A percentile compares a stretch with the other conserved stretches of the same genome.
Conservation (phyloP, 2,329 filamentous ascomycete genomes). For the Trichoderma guizhouense region DNA sequence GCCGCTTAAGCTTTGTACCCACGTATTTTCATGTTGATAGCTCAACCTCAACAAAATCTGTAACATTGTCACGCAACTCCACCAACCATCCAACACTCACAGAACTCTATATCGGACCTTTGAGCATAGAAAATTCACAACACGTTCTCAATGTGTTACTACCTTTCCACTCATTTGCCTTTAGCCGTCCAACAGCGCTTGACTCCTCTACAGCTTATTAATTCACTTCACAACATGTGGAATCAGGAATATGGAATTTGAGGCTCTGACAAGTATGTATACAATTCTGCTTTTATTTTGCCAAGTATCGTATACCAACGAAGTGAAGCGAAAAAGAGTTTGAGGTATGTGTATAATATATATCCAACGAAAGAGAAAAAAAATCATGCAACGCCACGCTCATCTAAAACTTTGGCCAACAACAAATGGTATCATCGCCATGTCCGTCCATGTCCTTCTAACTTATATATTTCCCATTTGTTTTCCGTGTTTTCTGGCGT, state of each 20-base stretch:
- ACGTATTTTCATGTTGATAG: neutral
- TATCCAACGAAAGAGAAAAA: neutral
- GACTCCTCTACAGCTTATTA: neutral
- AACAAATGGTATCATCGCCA: constrained; percentile 19
- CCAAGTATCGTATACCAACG: neutral
- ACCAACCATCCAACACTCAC: neutral
- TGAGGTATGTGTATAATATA: neutral
- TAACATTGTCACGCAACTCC: neutral
- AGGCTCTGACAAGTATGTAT: neutral
- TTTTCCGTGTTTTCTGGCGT: constrained; percentile 3
- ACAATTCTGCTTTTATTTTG: neutral
- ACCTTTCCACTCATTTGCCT: neutral
- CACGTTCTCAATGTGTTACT: neutral
- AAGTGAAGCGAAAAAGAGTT: neutral
- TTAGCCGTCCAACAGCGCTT: neutral
- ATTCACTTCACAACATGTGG: neutral
- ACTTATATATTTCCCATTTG: constrained; percentile 10
- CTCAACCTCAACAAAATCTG: neutral
- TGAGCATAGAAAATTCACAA: neutral
- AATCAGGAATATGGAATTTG: neutral
- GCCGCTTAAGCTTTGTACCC: neutral
- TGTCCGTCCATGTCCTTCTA: constrained; percentile 14
- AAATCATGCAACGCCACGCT: constrained; percentile 16
- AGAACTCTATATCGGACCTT: neutral
- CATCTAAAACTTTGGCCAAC: constrained; percentile 14